Percentiles rank a stretch among this genome's conserved stretches.
phyloP scores from a whole-genome alignment of 2,329 filamentous ascomycete genomes.

The Aspergillus sp. region DNA sequence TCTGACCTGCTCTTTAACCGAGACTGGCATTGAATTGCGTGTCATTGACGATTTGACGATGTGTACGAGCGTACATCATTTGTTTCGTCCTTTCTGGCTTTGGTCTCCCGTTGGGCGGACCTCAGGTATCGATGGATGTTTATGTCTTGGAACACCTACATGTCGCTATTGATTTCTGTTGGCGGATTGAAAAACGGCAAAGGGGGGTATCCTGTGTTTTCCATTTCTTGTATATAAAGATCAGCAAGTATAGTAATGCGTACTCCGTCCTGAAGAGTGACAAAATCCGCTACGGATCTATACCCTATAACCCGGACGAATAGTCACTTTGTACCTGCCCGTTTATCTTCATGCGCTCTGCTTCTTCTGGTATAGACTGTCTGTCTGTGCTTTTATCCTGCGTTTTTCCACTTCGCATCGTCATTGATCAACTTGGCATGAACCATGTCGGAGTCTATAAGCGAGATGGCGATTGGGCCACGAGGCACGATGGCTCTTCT shows the following conservation, averaged over 20 bases:
- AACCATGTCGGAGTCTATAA: background rate
- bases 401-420: background rate
- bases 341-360: background rate
- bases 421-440: background rate
- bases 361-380: background rate
- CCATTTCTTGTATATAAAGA: slow-evolving; percentile 5
- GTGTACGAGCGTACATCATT: background rate
- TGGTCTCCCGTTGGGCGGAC: background rate
- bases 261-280: background rate
- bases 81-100: background rate
- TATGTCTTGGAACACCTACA: too few relatives aligned
- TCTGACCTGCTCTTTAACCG: background rate
- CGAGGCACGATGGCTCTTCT: background rate
- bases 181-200: background rate
- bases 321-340: background rate
- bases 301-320: background rate
- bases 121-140: too few relatives aligned
- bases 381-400: background rate
- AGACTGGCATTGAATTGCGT: background rate
- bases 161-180: background rate
- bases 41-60: background rate
- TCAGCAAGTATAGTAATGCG: slow-evolving; percentile 7
- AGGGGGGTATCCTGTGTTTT: background rate
- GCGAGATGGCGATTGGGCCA: background rate
- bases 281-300: background rate